Percentiles rank a stretch among this genome's conserved stretches.
Conservation (phyloP, 805 yeast species). For the Sugiyamaella chiloensis region DNA sequence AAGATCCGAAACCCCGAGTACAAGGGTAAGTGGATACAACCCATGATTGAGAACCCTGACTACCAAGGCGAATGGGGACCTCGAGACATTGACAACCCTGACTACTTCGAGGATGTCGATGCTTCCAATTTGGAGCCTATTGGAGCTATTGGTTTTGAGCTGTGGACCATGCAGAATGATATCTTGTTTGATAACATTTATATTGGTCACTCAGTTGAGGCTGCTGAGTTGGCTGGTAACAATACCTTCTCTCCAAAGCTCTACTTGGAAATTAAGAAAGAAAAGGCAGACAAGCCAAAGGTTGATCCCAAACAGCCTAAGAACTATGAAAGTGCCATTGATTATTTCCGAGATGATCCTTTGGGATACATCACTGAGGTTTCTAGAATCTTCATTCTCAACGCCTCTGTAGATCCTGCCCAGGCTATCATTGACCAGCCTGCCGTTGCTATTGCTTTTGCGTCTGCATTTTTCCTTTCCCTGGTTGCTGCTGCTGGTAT, state of each 20-base stretch:
- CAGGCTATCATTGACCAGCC: slow-evolving; percentile 36
- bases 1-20: slow-evolving; percentile 62
- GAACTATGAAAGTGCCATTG: slow-evolving; percentile 25
- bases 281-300: slow-evolving; percentile 28
- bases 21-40: slow-evolving; percentile 77
- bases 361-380: slow-evolving; percentile 29
- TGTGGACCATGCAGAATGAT: slow-evolving; percentile 81
- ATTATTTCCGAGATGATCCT: slow-evolving; percentile 35
- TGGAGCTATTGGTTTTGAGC: slow-evolving; percentile 82
- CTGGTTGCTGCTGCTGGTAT: slow-evolving; percentile 25
- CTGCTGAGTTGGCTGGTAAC: slow-evolving; percentile 83
- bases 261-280: slow-evolving; percentile 31
- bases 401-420: slow-evolving; percentile 31
- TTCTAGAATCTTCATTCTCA: slow-evolving; percentile 29
- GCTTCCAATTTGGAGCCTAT: slow-evolving; percentile 65
- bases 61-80: slow-evolving; percentile 81
- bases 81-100: slow-evolving; percentile 62
- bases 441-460: slow-evolving; percentile 32
- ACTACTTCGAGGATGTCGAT: slow-evolving; percentile 52
- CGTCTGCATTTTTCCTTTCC: slow-evolving; percentile 21
- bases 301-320: slow-evolving; percentile 18
- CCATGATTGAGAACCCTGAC: slow-evolving; percentile 65
- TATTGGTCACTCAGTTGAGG: slow-evolving; percentile 76
- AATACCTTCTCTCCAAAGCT: slow-evolving; percentile 52
- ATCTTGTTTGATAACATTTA: slow-evolving; percentile 80